Evolutionary conservation across 1,284 basidiomycete genomes (phyloP).

Genomic region (Tilletia horrida): DNA sequence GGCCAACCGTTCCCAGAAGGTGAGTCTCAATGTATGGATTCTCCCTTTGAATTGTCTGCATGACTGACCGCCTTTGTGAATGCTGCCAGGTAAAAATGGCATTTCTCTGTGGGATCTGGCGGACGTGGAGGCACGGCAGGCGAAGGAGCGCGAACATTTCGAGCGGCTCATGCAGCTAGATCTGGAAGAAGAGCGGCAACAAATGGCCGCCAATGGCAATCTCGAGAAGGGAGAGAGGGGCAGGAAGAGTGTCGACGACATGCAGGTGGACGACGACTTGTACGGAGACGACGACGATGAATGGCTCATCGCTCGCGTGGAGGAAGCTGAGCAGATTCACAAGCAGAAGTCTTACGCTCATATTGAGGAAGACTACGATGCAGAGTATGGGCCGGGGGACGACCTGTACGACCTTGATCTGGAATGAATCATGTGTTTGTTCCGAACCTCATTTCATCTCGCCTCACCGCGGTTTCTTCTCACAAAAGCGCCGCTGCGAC

Average conservation of each 20-base stretch:
- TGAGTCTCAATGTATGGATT: slow-evolving; percentile 41
- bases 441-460: too few species aligned
- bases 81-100: slow-evolving; percentile 67
- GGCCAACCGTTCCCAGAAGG: slow-evolving; percentile 94
- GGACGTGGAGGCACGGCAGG: slow-evolving; percentile 76
- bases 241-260: slow-evolving; percentile 16
- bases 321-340: slow-evolving; percentile 13
- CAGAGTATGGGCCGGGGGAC: slow-evolving; percentile 34
- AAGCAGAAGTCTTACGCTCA: not conserved
- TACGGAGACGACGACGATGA: slow-evolving; percentile 19
- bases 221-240: slow-evolving; percentile 31
- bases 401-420: slow-evolving; percentile 54
- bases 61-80: not conserved
- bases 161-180: slow-evolving; percentile 42
- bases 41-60: not conserved
- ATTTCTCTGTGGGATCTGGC: slow-evolving; percentile 89
- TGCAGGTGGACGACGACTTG: slow-evolving; percentile 15
- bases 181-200: slow-evolving; percentile 12
- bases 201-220: slow-evolving; percentile 20
- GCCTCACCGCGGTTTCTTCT: too few species aligned
- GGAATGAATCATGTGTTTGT: not conserved
- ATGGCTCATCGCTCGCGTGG: slow-evolving; percentile 12
- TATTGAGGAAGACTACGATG: slow-evolving; percentile 42
- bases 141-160: slow-evolving; percentile 64
- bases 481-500: too few species aligned